These are phyloP conservation scores for Aureococcus anophagefferens DNA, from an alignment of 108 stramenopile species.

Conservation along the genomic window DNA sequence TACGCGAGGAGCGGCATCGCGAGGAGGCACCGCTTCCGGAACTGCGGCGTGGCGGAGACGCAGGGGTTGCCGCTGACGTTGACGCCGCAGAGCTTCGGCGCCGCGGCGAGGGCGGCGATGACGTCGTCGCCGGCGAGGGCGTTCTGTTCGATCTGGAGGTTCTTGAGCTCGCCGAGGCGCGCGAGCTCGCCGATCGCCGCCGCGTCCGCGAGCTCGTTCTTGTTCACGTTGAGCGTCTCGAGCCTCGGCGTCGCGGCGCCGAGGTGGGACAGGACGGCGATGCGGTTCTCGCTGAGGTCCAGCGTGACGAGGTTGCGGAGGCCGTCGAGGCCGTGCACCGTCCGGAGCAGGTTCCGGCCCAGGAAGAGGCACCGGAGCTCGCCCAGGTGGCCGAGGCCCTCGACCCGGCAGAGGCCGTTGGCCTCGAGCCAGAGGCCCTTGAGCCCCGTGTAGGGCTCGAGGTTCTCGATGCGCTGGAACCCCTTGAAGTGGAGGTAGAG, in stretches of 20 bases:
- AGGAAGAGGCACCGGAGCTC: conserved; percentile 59
- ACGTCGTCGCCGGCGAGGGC: conserved; percentile 34
- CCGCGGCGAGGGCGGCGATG: conserved; percentile 23
- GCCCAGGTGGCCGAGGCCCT: conserved; percentile 42
- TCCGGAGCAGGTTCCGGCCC: conserved; percentile 47
- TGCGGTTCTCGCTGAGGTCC: conserved; percentile 47
- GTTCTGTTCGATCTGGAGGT: conserved; percentile 45
- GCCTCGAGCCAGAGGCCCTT: conserved; percentile 37
- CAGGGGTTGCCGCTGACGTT: conserved; percentile 50
- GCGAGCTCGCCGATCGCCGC: conserved; percentile 33
- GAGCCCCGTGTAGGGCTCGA: conserved; percentile 49
- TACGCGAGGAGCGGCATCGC: conserved; percentile 46
- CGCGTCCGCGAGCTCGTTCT: conserved; percentile 31
- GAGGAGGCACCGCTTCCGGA: conserved; percentile 58
- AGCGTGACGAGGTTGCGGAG: conserved; percentile 36
- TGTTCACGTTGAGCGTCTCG: conserved; percentile 47
- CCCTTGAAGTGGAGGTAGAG: conserved; percentile 72
- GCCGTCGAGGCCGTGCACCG: conserved; percentile 18
- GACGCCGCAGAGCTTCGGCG: conserved; percentile 25
- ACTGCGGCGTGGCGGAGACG: conserved; percentile 35
- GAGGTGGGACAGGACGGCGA: conserved; percentile 31
- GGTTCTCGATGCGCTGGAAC: conserved; percentile 53
- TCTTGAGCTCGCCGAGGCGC: conserved; percentile 34
- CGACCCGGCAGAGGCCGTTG: conserved; percentile 56
- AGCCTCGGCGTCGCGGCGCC: conserved; percentile 14